Evolutionary conservation across 441 rosid species (phyloP).

Genomic region (Euphorbia schlechtendalii): DNA sequence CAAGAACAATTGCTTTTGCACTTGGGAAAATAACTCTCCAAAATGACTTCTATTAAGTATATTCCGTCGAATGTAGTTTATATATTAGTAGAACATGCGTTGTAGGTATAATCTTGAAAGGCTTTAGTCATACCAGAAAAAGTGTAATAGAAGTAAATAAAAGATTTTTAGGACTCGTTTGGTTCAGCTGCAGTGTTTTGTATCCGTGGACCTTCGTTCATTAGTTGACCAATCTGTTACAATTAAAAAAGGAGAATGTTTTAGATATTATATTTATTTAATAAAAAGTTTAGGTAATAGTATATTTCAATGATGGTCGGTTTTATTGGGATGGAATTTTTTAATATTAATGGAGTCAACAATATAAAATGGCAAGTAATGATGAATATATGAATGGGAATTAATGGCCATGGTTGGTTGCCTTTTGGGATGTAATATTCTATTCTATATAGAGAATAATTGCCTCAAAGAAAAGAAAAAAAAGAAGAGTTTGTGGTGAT

Average conservation of each 20-base stretch:
- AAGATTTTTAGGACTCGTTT: too few relatives aligned
- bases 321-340: not conserved
- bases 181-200: too few relatives aligned
- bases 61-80: too few relatives aligned
- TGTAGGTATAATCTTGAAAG: too few relatives aligned
- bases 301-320: not conserved
- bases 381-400: constrained; percentile 5
- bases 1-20: too few relatives aligned
- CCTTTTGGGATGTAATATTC: not conserved
- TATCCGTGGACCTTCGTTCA: not conserved
- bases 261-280: too few relatives aligned
- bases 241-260: not conserved
- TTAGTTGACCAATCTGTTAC: not conserved
- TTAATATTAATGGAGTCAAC: not conserved
- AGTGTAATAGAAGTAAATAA: too few relatives aligned
- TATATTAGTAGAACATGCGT: too few relatives aligned
- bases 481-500: constrained; percentile 1
- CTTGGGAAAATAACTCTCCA: too few relatives aligned
- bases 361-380: not conserved
- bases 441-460: not conserved
- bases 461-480: not conserved
- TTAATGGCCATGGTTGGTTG: not conserved
- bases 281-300: too few relatives aligned
- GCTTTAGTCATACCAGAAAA: too few relatives aligned
- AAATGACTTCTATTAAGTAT: too few relatives aligned